Base-by-base conservation (phyloP, 2,329 filamentous ascomycete genomes). In the Fulvia fulva region DNA sequence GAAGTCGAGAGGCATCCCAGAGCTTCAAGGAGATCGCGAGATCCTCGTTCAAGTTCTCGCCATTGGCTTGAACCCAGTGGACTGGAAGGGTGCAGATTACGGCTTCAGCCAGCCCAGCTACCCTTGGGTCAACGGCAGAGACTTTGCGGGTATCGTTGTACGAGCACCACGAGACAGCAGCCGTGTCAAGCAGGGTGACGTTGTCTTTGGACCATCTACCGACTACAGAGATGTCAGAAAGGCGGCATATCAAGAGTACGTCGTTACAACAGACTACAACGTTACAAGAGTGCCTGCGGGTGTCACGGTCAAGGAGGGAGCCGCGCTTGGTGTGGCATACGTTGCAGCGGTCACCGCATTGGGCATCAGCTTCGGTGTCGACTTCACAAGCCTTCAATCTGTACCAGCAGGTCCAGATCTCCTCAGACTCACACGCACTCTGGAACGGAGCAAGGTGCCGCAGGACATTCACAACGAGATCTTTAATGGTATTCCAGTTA, bases 31-130 rank as follows among this genome's bases (percentile, higher is more conserved):
- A 32, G 71, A 77, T 52, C 74, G 75, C 45, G 84, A 90, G 65
- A 73, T 89, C 5, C 74, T 90, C 5, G 80, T 90, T n/a, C 82
- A 81, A 68, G 77, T 85, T 1, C 75, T 81, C 37, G 82, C 83
- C 12, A 86, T 90, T 65, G 88, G 88, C 0, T 74, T 91, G 37
- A 91, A 91, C 66, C 89, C 89, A 0, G 88, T 91, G 56, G 89
- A 90, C 70, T 89, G 85, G 85, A 89, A 89, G 75, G 67, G 26
- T 32, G 88, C 86, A 11, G 87, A 88, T 66, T 90, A 82, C 68
- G 86, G 85, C 61, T 90, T 89, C 68, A 86, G 83, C 30, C 83
- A 90, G 50, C 87, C 87, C 0, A 76, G 77, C 9, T 77, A 89
- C 11, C 87, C 87, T 1, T 89, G 85, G 72, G 81, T 90, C 26